Percentiles rank a stretch among this genome's conserved stretches.
Conservation (phyloP, 2,329 filamentous ascomycete genomes). For the Aureobasidium sp. region DNA sequence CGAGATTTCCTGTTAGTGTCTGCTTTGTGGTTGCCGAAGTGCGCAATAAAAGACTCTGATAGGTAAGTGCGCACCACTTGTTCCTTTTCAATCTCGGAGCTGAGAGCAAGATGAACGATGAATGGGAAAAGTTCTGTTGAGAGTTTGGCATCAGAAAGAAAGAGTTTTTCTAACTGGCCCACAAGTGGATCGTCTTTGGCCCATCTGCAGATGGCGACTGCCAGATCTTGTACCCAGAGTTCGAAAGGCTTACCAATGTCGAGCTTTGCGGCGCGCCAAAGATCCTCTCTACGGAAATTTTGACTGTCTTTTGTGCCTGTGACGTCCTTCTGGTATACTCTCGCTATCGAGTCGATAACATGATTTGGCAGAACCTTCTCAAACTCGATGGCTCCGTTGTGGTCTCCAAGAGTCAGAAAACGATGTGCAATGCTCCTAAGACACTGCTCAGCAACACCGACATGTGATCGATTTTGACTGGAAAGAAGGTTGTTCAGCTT, state of each 20-base stretch:
- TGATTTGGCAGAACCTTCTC: conserved; percentile 24
- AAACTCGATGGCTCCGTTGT: conserved; percentile 24
- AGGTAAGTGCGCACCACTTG: conserved; percentile 54
- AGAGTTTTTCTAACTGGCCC: conserved; percentile 45
- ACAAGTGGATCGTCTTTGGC: conserved; percentile 61
- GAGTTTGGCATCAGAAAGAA: background rate
- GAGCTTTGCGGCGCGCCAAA: conserved; percentile 20
- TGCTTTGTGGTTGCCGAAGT: conserved; percentile 47
- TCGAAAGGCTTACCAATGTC: conserved; percentile 17
- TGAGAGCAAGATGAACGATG: conserved; percentile 73
- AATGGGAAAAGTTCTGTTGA: conserved; percentile 37
- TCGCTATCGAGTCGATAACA: conserved; percentile 22
- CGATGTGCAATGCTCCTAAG: conserved; percentile 23
- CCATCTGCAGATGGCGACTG: conserved; percentile 39
- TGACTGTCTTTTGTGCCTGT: background rate
- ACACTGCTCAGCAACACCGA: conserved; percentile 40
- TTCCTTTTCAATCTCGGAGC: conserved; percentile 58
- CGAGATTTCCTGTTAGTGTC: conserved; percentile 56
- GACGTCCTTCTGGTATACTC: conserved; percentile 23
- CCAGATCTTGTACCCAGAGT: conserved; percentile 24
- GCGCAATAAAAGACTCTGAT: conserved; percentile 58
- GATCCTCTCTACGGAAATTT: conserved; percentile 7
- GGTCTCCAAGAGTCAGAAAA: conserved; percentile 18
- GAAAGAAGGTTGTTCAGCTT: conserved; percentile 8
- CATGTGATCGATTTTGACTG: conserved; percentile 33